Evolutionary conservation across 306 rosid species (phyloP).

Genomic region (Alnus rubra): DNA sequence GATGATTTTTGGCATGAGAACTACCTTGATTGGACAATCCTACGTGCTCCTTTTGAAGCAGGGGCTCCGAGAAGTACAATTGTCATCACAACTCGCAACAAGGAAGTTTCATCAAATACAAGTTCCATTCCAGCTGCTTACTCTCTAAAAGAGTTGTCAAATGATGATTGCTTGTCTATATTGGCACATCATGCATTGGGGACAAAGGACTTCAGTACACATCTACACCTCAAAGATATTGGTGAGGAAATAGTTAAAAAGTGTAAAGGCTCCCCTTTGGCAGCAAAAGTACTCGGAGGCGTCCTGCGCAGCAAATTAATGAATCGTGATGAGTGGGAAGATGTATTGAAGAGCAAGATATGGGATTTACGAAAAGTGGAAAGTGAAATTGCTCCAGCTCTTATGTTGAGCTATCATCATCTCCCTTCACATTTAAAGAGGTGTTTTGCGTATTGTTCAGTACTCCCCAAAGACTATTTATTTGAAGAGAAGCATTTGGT

Average conservation of each 20-base stretch:
- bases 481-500: not conserved
- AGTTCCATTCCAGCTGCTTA: not conserved
- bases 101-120: not conserved
- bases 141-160: not conserved
- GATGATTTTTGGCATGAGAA: slow-evolving; percentile 4
- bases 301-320: not conserved
- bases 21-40: not conserved
- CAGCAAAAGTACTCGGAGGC: slow-evolving; percentile 9
- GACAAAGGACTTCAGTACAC: not conserved
- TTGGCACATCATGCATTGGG: slow-evolving; percentile 12
- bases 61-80: slow-evolving; percentile 13
- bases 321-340: not conserved
- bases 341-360: not conserved
- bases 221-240: not conserved
- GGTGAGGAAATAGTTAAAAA: not conserved
- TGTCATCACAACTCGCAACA: slow-evolving; percentile 5
- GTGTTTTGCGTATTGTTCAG: slow-evolving; percentile 17
- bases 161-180: slow-evolving; percentile 7
- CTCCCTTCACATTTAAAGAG: slow-evolving; percentile 6
- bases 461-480: not conserved
- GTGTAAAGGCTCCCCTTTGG: slow-evolving; percentile 6
- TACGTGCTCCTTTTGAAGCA: not conserved
- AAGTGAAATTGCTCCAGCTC: not conserved
- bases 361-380: not conserved
- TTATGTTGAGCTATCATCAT: slow-evolving; percentile 8